A percentile compares a stretch with the other conserved stretches of the same genome.
Evolutionary conservation across 108 stramenopile species (phyloP).

Genomic region (Cylindrotheca closterium): DNA sequence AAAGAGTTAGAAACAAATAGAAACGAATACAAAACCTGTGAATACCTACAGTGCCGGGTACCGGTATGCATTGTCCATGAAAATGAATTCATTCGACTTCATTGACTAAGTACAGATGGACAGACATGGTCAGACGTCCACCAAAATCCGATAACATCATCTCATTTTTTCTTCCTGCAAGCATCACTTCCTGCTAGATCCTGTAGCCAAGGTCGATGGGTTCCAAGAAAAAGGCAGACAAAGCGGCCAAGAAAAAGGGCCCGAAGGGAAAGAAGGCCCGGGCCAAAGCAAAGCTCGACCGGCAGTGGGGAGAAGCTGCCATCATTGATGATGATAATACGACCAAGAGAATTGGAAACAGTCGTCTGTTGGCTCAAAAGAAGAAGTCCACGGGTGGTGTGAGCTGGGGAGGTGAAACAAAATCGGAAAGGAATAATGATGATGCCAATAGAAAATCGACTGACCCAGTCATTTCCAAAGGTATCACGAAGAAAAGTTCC

Average conservation of each 20-base stretch:
- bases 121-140: no score
- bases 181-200: no score
- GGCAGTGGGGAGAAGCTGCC: constrained; percentile 77
- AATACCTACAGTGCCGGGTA: no score
- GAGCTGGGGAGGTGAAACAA: background rate
- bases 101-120: no score
- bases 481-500: constrained; percentile 5
- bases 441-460: background rate
- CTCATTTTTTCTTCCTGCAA: no score
- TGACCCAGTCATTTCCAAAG: background rate
- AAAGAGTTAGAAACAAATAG: no score
- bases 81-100: no score
- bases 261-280: constrained; percentile 88
- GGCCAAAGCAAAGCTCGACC: constrained; percentile 80
- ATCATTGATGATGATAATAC: constrained; percentile 43
- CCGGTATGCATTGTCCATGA: no score
- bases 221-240: background rate
- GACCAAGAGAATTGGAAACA: constrained; percentile 51
- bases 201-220: no score
- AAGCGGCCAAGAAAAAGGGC: constrained; percentile 51
- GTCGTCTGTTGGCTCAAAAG: constrained; percentile 37
- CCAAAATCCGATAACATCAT: no score
- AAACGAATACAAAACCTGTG: no score
- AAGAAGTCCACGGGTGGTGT: background rate
- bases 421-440: background rate